phyloP scores from a whole-genome alignment of 176 grass and related monocot genomes.

The barley (Hordeum vulgare) region MorexV3_pseudomolecules_assembly NC_058520.1:548231762-548232261 shows the following conservation, averaged over 20 bases:
- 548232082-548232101: slow-evolving; percentile 29
- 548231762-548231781: slow-evolving; percentile 72
- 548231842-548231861: slow-evolving; percentile 75
- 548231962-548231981: slow-evolving; percentile 32
- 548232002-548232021: slow-evolving; percentile 46
- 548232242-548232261: slow-evolving; percentile 90
- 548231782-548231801: slow-evolving; percentile 66
- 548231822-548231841: slow-evolving; percentile 73
- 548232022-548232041: slow-evolving; percentile 80
- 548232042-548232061: slow-evolving; percentile 99
- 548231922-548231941: not conserved
- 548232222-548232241: slow-evolving; percentile 77
- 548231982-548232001: slow-evolving; percentile 74
- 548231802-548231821: slow-evolving; percentile 48
- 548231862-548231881: slow-evolving; percentile 50
- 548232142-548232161: not conserved
- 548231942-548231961: slow-evolving; percentile 64
- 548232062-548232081: slow-evolving; percentile 88
- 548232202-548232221: slow-evolving; percentile 72
- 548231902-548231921: not conserved
- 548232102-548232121: not conserved
- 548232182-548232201: slow-evolving; percentile 96
- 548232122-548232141: not conserved
- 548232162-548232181: slow-evolving; percentile 59
- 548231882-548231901: slow-evolving; percentile 19